phyloP scores from a whole-genome alignment of 2,329 filamentous ascomycete genomes.

The Nothopassalora personata region DNA sequence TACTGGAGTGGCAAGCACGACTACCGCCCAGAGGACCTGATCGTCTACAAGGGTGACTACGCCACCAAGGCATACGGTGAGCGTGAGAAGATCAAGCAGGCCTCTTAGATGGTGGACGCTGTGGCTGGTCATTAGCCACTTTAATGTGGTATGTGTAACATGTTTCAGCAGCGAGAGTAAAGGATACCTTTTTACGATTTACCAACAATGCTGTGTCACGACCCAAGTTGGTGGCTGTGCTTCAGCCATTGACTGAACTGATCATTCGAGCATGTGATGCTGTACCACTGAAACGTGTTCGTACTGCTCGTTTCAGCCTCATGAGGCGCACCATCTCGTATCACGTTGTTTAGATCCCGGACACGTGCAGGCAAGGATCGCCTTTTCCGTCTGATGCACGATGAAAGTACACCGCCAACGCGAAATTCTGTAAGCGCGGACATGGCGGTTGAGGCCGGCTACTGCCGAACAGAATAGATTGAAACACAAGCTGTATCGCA shows the following conservation, averaged over 20 bases:
- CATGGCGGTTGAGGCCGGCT: too few species aligned
- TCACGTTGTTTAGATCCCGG: background rate
- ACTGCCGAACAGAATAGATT: background rate
- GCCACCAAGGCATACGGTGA: conserved; percentile 91
- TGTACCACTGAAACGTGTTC: background rate
- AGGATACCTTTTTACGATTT: background rate
- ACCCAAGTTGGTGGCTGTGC: background rate
- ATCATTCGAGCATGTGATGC: background rate
- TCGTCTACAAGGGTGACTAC: conserved; percentile 84
- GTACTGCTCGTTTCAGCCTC: background rate
- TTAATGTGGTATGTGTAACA: background rate
- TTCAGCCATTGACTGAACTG: background rate
- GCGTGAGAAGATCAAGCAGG: conserved; percentile 33
- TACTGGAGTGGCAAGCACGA: conserved; percentile 85
- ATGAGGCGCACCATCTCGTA: background rate
- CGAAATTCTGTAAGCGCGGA: background rate
- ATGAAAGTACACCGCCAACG: background rate
- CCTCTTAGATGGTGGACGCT: background rate
- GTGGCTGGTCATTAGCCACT: background rate
- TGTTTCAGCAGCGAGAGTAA: background rate
- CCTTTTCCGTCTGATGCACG: background rate
- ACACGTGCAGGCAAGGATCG: background rate
- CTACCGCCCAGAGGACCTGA: conserved; percentile 86
- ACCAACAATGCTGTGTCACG: background rate
- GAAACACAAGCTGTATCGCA: background rate